Evolutionary conservation across 352 stramenopile species (phyloP).

Genomic region (Globisporangium parvum): DNA sequence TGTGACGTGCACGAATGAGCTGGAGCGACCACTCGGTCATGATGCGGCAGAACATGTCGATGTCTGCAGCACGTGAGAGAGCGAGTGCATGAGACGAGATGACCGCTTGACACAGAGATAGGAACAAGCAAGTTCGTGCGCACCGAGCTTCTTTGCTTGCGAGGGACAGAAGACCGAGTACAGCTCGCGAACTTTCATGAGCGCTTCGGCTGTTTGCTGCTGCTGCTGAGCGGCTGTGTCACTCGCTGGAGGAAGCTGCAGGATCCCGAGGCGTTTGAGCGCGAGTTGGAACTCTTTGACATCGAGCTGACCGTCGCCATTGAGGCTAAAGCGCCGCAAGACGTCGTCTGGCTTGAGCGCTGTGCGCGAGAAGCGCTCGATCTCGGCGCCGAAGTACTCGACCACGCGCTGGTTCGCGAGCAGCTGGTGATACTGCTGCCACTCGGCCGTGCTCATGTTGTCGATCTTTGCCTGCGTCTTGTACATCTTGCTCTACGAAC

Average conservation of each 20-base stretch:
- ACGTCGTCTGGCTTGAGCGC: constrained; percentile 66
- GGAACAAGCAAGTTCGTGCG: background rate
- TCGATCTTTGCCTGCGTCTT: constrained; percentile 72
- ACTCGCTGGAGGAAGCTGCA: constrained; percentile 10
- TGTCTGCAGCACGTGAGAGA: constrained; percentile 28
- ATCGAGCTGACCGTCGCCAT: constrained; percentile 67
- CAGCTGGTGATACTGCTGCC: constrained; percentile 66
- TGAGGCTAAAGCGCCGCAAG: constrained; percentile 67
- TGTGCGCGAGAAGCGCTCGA: constrained; percentile 50
- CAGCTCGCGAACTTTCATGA: constrained; percentile 34
- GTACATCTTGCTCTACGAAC: constrained; percentile 26
- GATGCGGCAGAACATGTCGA: constrained; percentile 76
- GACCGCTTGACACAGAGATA: too few relatives aligned
- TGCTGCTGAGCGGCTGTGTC: constrained; percentile 8
- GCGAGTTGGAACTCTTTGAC: constrained; percentile 70
- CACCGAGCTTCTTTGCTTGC: constrained; percentile 55
- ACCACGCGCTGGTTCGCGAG: constrained; percentile 48
- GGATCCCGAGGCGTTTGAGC: constrained; percentile 63
- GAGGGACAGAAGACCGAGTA: constrained; percentile 70
- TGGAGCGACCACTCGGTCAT: constrained; percentile 74
- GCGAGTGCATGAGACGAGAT: too few relatives aligned
- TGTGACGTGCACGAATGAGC: constrained; percentile 43
- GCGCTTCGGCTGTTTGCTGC: constrained; percentile 6
- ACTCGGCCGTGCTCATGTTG: constrained; percentile 73
- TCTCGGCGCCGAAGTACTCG: constrained; percentile 54